Evolutionary conservation across 495 filamentous ascomycete species (phyloP).

Genomic region (Lasiosphaeris hirsuta): DNA sequence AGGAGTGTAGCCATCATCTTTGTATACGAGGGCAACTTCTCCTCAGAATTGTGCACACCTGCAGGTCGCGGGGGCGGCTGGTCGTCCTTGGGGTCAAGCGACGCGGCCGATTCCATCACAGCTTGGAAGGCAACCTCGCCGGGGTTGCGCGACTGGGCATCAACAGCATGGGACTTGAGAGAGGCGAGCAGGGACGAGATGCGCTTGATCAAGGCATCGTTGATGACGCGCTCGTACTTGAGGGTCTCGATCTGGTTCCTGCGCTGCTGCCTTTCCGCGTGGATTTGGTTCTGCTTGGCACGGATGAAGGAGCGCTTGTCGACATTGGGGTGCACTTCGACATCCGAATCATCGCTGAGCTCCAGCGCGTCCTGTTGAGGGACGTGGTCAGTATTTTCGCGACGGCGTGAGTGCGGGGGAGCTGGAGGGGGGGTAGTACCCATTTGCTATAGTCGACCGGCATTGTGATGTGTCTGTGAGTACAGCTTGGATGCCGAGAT

Average conservation of each 20-base stretch:
- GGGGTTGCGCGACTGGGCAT: conserved; percentile 58
- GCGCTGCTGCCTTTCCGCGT: conserved; percentile 78
- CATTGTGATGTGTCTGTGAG: conserved; percentile 51
- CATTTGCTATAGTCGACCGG: conserved; percentile 95
- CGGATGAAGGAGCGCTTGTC: conserved; percentile 98
- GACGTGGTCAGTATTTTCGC: conserved; percentile 1
- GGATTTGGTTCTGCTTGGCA: conserved; percentile 96
- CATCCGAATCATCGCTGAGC: conserved; percentile 95
- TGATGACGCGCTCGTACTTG: conserved; percentile 90
- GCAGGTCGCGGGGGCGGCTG: conserved; percentile 66
- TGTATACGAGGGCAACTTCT: conserved; percentile 75
- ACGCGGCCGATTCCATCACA: conserved; percentile 69
- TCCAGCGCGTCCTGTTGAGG: conserved; percentile 72
- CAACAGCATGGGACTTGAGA: conserved; percentile 64
- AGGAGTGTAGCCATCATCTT: conserved; percentile 92
- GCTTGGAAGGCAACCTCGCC: conserved; percentile 83
- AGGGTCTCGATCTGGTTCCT: conserved; percentile 84
- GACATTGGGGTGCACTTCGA: conserved; percentile 98
- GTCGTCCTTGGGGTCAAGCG: conserved; percentile 64
- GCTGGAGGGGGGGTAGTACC: conserved; percentile 42
- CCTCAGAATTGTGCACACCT: conserved; percentile 72
- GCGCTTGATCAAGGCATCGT: conserved; percentile 80
- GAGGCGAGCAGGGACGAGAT: conserved; percentile 72
- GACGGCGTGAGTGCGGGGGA: neutral
- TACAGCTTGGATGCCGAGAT: neutral